Conservation (phyloP, 1,284 basidiomycete species). For the Mycena citricolor region DNA sequence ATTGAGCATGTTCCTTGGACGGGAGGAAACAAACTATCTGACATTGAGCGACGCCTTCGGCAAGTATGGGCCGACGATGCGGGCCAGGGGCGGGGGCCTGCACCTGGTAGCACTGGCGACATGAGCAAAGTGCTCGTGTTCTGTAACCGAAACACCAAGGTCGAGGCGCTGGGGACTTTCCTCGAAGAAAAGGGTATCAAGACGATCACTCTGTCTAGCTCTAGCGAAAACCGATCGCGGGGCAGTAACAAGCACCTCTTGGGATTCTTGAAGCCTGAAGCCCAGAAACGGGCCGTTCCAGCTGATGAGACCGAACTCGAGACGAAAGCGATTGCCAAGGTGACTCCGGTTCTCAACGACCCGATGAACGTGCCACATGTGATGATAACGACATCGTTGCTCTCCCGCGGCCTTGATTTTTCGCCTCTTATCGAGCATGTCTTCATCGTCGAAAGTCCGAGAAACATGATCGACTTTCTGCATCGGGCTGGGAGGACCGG, state of each 20-base stretch:
- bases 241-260: constrained; percentile 74
- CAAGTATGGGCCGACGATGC: constrained; percentile 76
- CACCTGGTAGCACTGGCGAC: constrained; percentile 32
- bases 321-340: background rate
- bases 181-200: constrained; percentile 62
- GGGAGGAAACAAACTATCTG: constrained; percentile 76
- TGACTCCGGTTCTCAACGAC: constrained; percentile 18
- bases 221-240: constrained; percentile 51
- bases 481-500: constrained; percentile 86
- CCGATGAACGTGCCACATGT: constrained; percentile 54
- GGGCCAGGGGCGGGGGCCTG: constrained; percentile 31
- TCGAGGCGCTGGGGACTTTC: constrained; percentile 55
- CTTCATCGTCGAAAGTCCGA: constrained; percentile 81
- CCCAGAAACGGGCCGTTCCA: no score
- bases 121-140: constrained; percentile 71
- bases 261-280: constrained; percentile 66
- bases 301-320: constrained; percentile 1
- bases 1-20: constrained; percentile 75
- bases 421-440: constrained; percentile 73
- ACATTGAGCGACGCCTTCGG: constrained; percentile 73
- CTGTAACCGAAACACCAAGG: constrained; percentile 73
- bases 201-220: constrained; percentile 57
- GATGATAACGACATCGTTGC: constrained; percentile 84
- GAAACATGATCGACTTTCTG: constrained; percentile 86
- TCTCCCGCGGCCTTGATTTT: constrained; percentile 91